Conservation (phyloP, 768 basidiomycete genomes). For the Lentinula boryana region DNA sequence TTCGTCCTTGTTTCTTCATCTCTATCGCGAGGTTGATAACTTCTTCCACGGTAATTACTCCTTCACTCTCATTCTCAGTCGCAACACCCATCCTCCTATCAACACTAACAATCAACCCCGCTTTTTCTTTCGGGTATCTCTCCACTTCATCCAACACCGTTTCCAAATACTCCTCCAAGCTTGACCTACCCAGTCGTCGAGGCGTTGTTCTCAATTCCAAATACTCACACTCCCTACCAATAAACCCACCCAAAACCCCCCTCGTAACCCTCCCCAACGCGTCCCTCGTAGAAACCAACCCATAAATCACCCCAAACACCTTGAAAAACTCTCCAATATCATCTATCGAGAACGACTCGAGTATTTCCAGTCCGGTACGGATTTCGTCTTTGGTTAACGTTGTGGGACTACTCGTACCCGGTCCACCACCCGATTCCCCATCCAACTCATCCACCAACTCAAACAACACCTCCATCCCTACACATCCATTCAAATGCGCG, state of each 20-base stretch:
- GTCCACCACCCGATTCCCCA: background rate
- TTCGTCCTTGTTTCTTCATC: constrained; percentile 49
- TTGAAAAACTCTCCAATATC: constrained; percentile 66
- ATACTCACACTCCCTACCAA: constrained; percentile 73
- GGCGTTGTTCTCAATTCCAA: constrained; percentile 86
- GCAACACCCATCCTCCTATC: constrained; percentile 58
- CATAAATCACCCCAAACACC: constrained; percentile 76
- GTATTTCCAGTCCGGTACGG: constrained; percentile 24
- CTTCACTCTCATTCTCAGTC: background rate
- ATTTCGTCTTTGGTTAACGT: constrained; percentile 11
- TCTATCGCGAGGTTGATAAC: constrained; percentile 50
- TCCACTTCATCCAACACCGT: constrained; percentile 64
- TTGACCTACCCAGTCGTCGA: constrained; percentile 51
- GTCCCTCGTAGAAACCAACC: constrained; percentile 57
- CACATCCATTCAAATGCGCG: constrained; percentile 82
- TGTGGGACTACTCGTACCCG: constrained; percentile 13
- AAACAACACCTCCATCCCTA: constrained; percentile 59
- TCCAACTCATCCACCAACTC: constrained; percentile 47
- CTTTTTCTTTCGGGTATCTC: constrained; percentile 40
- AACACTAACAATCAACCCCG: constrained; percentile 67
- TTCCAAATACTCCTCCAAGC: constrained; percentile 51
- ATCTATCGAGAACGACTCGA: constrained; percentile 41
- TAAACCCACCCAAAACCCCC: constrained; percentile 62
- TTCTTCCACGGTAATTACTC: constrained; percentile 37
- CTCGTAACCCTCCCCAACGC: constrained; percentile 50